A percentile compares a stretch with the other conserved stretches of the same genome.
phyloP scores from a whole-genome alignment of 768 basidiomycete species.

The Pulveroboletus sp. region DNA sequence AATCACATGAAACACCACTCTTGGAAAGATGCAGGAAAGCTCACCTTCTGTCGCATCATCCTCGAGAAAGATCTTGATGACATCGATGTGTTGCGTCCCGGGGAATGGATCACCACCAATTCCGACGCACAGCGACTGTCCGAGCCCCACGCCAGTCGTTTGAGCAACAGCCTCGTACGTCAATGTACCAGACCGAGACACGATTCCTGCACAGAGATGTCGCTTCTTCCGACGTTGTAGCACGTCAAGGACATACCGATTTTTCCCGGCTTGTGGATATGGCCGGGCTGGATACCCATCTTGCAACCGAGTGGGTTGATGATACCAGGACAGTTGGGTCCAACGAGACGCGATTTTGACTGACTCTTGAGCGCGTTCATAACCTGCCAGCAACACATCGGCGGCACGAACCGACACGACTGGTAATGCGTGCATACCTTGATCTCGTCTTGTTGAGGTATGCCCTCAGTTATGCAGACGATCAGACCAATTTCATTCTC shows the following conservation, averaged over 20 bases:
- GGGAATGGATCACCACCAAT: conserved; percentile 98
- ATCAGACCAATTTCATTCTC: conserved; percentile 97
- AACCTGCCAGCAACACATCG: conserved; percentile 48
- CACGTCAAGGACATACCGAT: conserved; percentile 61
- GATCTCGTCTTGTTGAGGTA: conserved; percentile 97
- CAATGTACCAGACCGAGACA: conserved; percentile 92
- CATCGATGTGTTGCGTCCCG: conserved; percentile 93
- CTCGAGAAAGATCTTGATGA: conserved; percentile 92
- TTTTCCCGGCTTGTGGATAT: conserved; percentile 95
- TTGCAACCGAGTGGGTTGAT: conserved; percentile 98
- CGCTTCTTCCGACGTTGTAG: not conserved
- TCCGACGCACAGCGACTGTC: conserved; percentile 94
- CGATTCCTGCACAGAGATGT: conserved; percentile 59
- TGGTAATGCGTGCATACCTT: conserved; percentile 46
- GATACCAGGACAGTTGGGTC: conserved; percentile 98
- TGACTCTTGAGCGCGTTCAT: conserved; percentile 93
- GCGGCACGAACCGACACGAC: not conserved
- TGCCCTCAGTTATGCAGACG: conserved; percentile 98
- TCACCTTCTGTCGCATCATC: conserved; percentile 91
- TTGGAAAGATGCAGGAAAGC: not conserved
- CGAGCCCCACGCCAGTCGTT: conserved; percentile 93
- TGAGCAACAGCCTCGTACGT: conserved; percentile 99
- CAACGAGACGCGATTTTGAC: conserved; percentile 92
- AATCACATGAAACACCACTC: conserved; percentile 5
- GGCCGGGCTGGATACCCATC: conserved; percentile 98